Evolutionary conservation across 208 protist genomes (phyloP), one percentile per base, ranked within the genome.

Genomic region (Endotrypanum monterogeii): DNA sequence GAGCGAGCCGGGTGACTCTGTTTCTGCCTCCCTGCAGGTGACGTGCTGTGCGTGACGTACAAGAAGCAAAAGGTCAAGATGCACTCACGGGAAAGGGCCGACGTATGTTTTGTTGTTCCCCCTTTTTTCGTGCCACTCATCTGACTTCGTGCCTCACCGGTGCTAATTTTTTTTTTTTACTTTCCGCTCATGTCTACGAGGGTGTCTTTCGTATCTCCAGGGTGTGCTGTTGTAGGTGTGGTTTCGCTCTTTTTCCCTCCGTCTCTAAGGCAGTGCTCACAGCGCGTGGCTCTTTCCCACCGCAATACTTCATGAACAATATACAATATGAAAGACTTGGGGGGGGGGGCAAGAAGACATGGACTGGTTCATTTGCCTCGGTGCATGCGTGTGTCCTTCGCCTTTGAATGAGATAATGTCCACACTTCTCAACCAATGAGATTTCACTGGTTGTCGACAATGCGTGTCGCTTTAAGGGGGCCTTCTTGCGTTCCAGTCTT

Each of bases 121-220:
- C 8, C 25, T 37, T 32, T 71, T 7, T 1, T n/a, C n/a, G n/a
- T n/a, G 14, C 5, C 39, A 16, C 28, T 28, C 37, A 30, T 35
- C 57, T 32, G 54, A 20, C 50, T 28, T 71, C 18, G 39, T 32
- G 14, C 39, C n/a, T n/a, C 20, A 39, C 46, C 67, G 8, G 32
- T 57, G 51, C 52, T 48, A 30, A 50, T 37, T 5, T 70, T 41
- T 74, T 61, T 68, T 25, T 32, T 76, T 37, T 35, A 25, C n/a
- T 76, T 39, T 58, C 57, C 30, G 57, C 18, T 32, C 58, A 32
- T 56, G 14, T 28, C 18, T 48, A 35, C 58, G 58, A 6, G 58
- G 7, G 35, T 65, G 58, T 44, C 32, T 48, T 32, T 37, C 23
- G 58, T 25, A 28, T 32, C 37, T 25, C 18, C 58, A 30, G 8